Base-by-base conservation (phyloP, 768 basidiomycete species). In the Mycena sanguinolenta region DNA sequence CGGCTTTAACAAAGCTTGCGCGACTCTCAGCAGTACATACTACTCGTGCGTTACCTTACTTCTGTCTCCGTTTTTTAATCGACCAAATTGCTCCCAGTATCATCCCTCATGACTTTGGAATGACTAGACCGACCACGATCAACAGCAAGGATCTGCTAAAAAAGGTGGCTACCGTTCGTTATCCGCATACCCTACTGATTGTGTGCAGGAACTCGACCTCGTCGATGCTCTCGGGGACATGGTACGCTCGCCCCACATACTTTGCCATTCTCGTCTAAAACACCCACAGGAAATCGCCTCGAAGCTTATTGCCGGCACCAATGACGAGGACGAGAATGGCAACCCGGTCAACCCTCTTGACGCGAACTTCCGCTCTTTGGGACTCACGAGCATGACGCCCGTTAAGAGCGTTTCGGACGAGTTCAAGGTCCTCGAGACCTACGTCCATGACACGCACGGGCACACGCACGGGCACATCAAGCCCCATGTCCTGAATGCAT, bases 211-310 rank as follows among this genome's bases (percentile, higher is more conserved):
- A 81, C 83, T 90, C 49, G 87, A 89, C n/a, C 84, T 90, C 25
- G 88, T 90, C 19, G 90, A 90, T 70, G 88, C 89, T 23, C 84
- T 91, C 27, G 88, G 89, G 3, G 89, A 91, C 74, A 90, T 91
- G 90, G 88, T 86, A 70, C 42, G 23, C 7, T 49, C 28, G 14
- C 13, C 42, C 27, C 32, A 10, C 32, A 34, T 34, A 34, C 32
- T 34, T 46, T 10, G 14, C 25, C 60, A 25, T 2, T 53, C 38
- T 65, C 23, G 28, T 13, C 25, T 50, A 25, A 60, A 30, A 21
- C 14, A 23, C 12, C 28, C 32, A 1, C 60, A 89, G 87, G 88
- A 90, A 83, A 80, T 91, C 64, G 87, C 90, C 19, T 84, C 85
- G 36, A 87, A 90, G 75, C 82, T 91, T 46, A 88, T 91, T 61